Evolutionary conservation across 1,284 basidiomycete genomes (phyloP).

Genomic region (Tilletia walkeri): DNA sequence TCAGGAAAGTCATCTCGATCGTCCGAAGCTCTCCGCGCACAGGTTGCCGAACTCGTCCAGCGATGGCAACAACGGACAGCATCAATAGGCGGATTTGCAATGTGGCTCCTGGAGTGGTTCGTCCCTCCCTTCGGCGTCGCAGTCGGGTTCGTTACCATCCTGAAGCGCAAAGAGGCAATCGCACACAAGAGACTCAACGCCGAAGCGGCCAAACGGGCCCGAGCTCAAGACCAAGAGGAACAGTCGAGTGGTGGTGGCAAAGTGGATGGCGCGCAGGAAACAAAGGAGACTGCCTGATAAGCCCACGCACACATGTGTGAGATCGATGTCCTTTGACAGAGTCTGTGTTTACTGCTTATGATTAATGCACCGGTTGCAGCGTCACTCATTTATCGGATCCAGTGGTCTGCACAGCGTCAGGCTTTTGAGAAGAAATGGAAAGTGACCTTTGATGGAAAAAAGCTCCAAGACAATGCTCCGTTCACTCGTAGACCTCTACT

Average conservation of each 20-base stretch:
- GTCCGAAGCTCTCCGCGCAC: constrained; percentile 57
- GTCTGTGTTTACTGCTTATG: too few relatives aligned
- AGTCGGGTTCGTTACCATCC: constrained; percentile 48
- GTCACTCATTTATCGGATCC: too few relatives aligned
- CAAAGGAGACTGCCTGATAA: too few relatives aligned
- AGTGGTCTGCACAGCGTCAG: too few relatives aligned
- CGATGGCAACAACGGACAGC: constrained; percentile 58
- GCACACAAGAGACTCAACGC: constrained; percentile 13
- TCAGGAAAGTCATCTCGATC: constrained; percentile 8
- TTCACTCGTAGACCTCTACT: neutral
- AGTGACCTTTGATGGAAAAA: too few relatives aligned
- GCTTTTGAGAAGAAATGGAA: too few relatives aligned
- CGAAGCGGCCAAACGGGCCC: constrained; percentile 1
- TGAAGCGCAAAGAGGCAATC: constrained; percentile 9
- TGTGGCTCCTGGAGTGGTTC: constrained; percentile 71
- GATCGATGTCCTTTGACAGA: too few relatives aligned
- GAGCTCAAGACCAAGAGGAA: neutral
- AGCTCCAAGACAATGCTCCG: too few relatives aligned
- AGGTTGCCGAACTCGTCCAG: constrained; percentile 69
- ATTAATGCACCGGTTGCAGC: too few relatives aligned
- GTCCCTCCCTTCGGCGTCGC: constrained; percentile 71
- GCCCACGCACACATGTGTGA: too few relatives aligned
- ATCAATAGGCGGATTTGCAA: constrained; percentile 64
- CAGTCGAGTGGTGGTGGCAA: neutral
- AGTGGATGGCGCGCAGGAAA: too few relatives aligned